phyloP scores from a whole-genome alignment of 2,329 filamentous ascomycete species.

The Colletotrichum zoysiae region DNA sequence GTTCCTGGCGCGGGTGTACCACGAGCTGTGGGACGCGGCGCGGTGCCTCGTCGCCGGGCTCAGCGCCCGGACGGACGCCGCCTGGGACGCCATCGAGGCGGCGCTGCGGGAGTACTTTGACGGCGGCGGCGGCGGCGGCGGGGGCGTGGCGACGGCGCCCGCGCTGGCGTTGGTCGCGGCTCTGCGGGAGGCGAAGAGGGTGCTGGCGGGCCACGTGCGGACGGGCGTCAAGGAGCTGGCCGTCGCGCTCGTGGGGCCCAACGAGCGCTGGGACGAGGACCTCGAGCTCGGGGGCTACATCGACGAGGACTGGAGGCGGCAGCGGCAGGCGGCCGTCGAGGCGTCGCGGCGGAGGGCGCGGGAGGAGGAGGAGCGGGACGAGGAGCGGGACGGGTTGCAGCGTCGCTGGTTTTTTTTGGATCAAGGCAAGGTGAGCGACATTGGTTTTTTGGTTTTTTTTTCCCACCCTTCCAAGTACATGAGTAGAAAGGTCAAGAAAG shows the following conservation, averaged over 20 bases:
- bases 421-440: background rate
- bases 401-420: background rate
- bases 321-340: constrained; percentile 3
- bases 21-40: constrained; percentile 30
- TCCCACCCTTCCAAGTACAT: too few relatives aligned
- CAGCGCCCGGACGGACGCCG: background rate
- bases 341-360: background rate
- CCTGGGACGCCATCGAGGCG: constrained; percentile 29
- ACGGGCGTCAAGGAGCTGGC: constrained; percentile 25
- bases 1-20: constrained; percentile 13
- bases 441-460: background rate
- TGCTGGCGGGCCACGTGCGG: constrained; percentile 8
- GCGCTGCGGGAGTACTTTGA: constrained; percentile 21
- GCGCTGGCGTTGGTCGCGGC: constrained; percentile 1
- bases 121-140: background rate
- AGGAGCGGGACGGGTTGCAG: background rate
- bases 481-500: too few relatives aligned
- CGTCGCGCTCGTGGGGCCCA: constrained; percentile 25
- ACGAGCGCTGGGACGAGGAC: background rate
- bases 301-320: constrained; percentile 8
- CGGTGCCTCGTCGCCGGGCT: constrained; percentile 19
- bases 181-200: constrained; percentile 18
- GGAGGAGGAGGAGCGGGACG: background rate
- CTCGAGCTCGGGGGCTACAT: background rate
- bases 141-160: background rate